Evolutionary conservation across 1,284 basidiomycete genomes (phyloP), one percentile per base, ranked within the genome.

Genomic region (Cyathus olla): DNA sequence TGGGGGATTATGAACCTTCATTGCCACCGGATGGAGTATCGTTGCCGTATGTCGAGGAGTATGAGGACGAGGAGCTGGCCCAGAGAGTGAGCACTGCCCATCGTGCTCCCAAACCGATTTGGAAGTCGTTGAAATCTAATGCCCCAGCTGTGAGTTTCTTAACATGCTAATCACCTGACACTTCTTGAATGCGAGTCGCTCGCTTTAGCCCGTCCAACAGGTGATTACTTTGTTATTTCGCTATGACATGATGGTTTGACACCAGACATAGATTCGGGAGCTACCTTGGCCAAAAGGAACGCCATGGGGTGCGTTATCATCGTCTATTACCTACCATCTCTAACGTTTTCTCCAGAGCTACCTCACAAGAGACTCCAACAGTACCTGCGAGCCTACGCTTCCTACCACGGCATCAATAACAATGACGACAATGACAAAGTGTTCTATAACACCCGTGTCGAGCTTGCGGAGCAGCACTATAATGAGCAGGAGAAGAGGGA

Each of bases 391-490:
- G 69, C 72, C 42, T 80, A 83, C 71, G 75, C 81, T 28, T 77
- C 78, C 55, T 81, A 72, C 66, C 80, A 80, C 50, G 74, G 77
- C 10, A 58, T 82, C 26, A 83, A 84, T 59, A 76, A 72, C 58
- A 35, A 35, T 35, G 81, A 83, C 57, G 83, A 84, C 57, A 68
- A 71, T 6, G 82, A 76, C 58, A 62, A 80, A n/a, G 69, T 78
- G 1, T 76, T 74, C 1, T 86, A 82, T 69, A 81, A 83, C 65
- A 87, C 86, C 1, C 80, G 85, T 0, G 84, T 87, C 0, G 85
- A 87, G 64, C 74, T 69, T 3, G 75, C 81, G 9, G 75, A 82
- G 56, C 85, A 85, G 61, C 69, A 71, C 4, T 65, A 76, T 26
- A 72, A 76, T 55, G 63, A 69, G 3, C 58, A 61, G 3, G 76